A percentile compares a stretch with the other conserved stretches of the same genome.
Evolutionary conservation across 2,329 filamentous ascomycete species (phyloP).

Genomic region (Cordyceps cateniannulata): DNA sequence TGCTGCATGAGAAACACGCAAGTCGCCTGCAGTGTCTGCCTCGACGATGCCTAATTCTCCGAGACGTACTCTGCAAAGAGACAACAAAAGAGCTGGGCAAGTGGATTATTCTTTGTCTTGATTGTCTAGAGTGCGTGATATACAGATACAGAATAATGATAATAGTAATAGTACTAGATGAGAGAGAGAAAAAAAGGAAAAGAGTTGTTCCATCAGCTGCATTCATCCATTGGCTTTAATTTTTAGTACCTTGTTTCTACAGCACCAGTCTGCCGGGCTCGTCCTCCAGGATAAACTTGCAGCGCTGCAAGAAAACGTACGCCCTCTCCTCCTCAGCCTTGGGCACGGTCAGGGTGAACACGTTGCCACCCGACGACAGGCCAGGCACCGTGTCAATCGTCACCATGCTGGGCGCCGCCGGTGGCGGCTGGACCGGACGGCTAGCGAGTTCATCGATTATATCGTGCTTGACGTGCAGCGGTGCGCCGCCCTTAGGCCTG

Average conservation of each 20-base stretch:
- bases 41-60: conserved; percentile 3
- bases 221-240: neutral
- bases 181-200: neutral
- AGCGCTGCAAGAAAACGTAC: conserved; percentile 72
- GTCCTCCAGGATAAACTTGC: conserved; percentile 76
- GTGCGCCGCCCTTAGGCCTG: conserved; percentile 41
- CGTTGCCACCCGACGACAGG: conserved; percentile 55
- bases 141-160: conserved; percentile 7
- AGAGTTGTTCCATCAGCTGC: conserved; percentile 14
- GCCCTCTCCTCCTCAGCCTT: conserved; percentile 77
- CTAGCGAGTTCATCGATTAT: conserved; percentile 75
- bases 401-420: conserved; percentile 18
- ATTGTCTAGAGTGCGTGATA: conserved; percentile 3
- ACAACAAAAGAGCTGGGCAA: neutral
- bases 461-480: conserved; percentile 42
- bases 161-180: conserved; percentile 23
- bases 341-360: conserved; percentile 76
- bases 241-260: conserved; percentile 24
- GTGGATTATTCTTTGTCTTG: neutral
- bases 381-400: conserved; percentile 35
- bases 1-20: neutral
- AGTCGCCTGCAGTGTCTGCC: neutral
- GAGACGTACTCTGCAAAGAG: neutral
- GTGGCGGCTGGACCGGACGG: conserved; percentile 21
- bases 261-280: conserved; percentile 71